These are phyloP conservation scores for Candida freyschussii DNA, from an alignment of 1,139 yeast genomes.

Conservation along the genomic window DNA sequence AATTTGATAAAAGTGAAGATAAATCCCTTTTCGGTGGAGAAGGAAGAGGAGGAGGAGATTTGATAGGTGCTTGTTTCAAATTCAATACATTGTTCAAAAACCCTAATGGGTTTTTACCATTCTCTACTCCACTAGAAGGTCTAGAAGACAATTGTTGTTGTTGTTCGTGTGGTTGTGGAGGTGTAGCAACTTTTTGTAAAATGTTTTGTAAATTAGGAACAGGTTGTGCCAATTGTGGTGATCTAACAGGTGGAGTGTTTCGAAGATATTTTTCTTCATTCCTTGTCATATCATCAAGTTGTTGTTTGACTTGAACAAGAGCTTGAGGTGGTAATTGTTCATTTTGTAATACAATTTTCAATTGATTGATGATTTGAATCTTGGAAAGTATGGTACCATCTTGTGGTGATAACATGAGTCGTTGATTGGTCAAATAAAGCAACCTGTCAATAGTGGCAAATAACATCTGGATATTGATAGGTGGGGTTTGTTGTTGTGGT, in stretches of 20 bases:
- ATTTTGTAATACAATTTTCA: constrained; percentile 30
- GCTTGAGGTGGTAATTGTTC: constrained; percentile 35
- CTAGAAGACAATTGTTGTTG: neutral
- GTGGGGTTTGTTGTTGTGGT: constrained; percentile 4
- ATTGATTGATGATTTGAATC: constrained; percentile 30
- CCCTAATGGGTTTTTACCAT: constrained; percentile 6
- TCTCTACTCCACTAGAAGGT: constrained; percentile 1
- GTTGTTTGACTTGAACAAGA: constrained; percentile 37
- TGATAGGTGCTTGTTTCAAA: constrained; percentile 7
- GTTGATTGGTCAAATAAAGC: constrained; percentile 34
- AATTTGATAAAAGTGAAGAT: constrained; percentile 11
- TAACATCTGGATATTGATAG: constrained; percentile 18
- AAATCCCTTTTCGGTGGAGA: constrained; percentile 7
- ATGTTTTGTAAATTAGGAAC: constrained; percentile 9
- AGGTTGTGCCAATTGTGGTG: constrained; percentile 12
- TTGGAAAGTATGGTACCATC: constrained; percentile 32
- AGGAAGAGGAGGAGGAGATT: constrained; percentile 6
- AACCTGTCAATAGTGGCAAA: constrained; percentile 37
- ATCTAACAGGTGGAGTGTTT: constrained; percentile 11
- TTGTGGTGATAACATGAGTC: constrained; percentile 32
- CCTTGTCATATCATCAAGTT: constrained; percentile 31
- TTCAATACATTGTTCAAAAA: constrained; percentile 13
- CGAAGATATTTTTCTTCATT: constrained; percentile 19
- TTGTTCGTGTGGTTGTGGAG: neutral
- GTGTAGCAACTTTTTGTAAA: no score